phyloP scores from a whole-genome alignment of 495 filamentous ascomycete genomes.

The Penicillium argentinense region DNA sequence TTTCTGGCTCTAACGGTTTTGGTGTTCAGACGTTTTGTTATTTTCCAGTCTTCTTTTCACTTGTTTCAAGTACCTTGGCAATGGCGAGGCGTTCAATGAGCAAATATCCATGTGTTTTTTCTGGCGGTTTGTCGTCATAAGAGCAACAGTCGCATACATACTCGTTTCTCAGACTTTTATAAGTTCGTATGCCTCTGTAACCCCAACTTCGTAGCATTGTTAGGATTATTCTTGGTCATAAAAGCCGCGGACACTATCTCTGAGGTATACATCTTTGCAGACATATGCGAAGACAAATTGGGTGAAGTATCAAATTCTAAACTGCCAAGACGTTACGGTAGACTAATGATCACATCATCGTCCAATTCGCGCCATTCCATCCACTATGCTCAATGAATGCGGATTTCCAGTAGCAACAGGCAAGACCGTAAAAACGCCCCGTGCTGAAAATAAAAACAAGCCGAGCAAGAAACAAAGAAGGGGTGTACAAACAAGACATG shows the following conservation, averaged over 20 bases:
- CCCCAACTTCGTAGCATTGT: too few relatives aligned
- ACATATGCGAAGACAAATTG: too few relatives aligned
- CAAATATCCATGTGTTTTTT: conserved; percentile 26
- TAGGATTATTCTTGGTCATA: too few relatives aligned
- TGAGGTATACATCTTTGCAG: too few relatives aligned
- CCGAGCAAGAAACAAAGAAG: conserved; percentile 7
- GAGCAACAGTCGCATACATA: conserved; percentile 4
- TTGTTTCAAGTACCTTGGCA: conserved; percentile 24
- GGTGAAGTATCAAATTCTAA: conserved; percentile 3
- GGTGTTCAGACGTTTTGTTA: conserved; percentile 36
- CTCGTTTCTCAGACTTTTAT: too few relatives aligned
- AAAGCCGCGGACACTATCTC: too few relatives aligned
- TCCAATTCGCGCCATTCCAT: conserved; percentile 10
- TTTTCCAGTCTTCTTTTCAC: conserved; percentile 8
- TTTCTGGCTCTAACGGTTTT: conserved; percentile 6
- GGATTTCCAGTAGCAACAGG: conserved; percentile 2
- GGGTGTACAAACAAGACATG: conserved; percentile 25
- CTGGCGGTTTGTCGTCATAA: conserved; percentile 9
- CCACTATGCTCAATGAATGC: conserved; percentile 21
- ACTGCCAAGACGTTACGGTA: background rate
- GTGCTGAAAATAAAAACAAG: background rate
- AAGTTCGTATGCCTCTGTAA: too few relatives aligned
- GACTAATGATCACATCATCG: background rate
- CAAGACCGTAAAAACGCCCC: conserved; percentile 7
- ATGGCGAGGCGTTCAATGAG: conserved; percentile 39